A percentile compares a stretch with the other conserved stretches of the same genome.
Conservation (phyloP, 371 early-diverging fungal genomes). For the Mortierella sp. region DNA sequence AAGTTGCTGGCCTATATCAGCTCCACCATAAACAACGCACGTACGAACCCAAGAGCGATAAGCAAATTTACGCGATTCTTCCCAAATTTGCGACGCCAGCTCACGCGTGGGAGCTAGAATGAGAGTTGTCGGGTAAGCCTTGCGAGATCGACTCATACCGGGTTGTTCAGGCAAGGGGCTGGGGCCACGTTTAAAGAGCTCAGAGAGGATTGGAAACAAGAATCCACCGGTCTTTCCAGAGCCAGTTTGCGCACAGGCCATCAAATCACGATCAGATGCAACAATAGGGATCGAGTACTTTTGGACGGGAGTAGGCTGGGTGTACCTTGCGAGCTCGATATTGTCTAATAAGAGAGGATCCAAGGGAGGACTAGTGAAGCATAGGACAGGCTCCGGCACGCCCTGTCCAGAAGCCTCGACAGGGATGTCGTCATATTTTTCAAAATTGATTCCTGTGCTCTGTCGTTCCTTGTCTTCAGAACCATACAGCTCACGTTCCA, state of each 20-base stretch:
- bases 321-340: slow-evolving; percentile 92
- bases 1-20: slow-evolving; percentile 92
- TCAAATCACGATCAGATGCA: slow-evolving; percentile 79
- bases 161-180: slow-evolving; percentile 64
- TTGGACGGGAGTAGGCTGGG: slow-evolving; percentile 96
- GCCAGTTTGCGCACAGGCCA: slow-evolving; percentile 96
- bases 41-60: slow-evolving; percentile 93
- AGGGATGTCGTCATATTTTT: slow-evolving; percentile 97
- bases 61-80: slow-evolving; percentile 88
- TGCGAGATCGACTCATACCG: slow-evolving; percentile 87
- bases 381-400: slow-evolving; percentile 77
- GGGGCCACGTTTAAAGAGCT: slow-evolving; percentile 93
- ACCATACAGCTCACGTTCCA: slow-evolving; percentile 87
- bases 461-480: slow-evolving; percentile 75
- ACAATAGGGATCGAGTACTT: slow-evolving; percentile 94
- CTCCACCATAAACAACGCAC: slow-evolving; percentile 98
- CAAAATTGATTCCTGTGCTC: slow-evolving; percentile 96
- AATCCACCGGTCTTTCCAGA: slow-evolving; percentile 95
- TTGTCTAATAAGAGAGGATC: slow-evolving; percentile 92
- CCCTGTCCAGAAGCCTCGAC: slow-evolving; percentile 92
- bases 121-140: slow-evolving; percentile 84
- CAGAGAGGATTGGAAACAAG: slow-evolving; percentile 90
- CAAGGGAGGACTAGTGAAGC: slow-evolving; percentile 79
- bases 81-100: slow-evolving; percentile 95
- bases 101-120: slow-evolving; percentile 99